Evolutionary conservation across 1,284 basidiomycete genomes (phyloP).

Genomic region (Jaminaea rosea): DNA sequence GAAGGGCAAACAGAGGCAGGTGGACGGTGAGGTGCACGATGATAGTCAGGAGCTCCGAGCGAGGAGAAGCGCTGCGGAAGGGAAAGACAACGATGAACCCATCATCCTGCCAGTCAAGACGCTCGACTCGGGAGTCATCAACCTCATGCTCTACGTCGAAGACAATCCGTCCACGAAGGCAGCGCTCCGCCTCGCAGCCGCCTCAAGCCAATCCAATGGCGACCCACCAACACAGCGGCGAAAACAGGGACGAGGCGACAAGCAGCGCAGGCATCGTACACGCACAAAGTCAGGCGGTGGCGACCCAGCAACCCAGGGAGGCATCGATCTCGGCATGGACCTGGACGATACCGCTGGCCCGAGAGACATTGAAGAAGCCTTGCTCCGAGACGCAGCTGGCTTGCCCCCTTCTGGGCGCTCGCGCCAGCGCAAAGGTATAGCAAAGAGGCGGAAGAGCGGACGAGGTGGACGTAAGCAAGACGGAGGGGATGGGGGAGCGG

Average conservation of each 20-base stretch:
- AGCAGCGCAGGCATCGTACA: neutral
- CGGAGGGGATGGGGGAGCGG: neutral
- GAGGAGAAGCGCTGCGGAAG: neutral
- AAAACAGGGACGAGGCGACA: neutral
- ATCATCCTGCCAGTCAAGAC: constrained; percentile 9
- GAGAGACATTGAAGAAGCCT: too few relatives aligned
- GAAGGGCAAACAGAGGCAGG: neutral
- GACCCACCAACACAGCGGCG: too few relatives aligned
- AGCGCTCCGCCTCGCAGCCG: neutral
- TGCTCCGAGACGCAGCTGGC: too few relatives aligned
- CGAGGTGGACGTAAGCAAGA: neutral
- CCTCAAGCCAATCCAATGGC: too few relatives aligned
- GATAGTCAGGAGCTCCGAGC: neutral
- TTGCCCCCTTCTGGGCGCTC: too few relatives aligned
- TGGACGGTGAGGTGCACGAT: neutral
- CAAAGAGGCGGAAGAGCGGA: neutral
- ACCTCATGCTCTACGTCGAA: constrained; percentile 12
- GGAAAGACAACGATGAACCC: neutral
- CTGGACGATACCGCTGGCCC: neutral
- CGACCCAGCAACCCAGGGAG: too few relatives aligned
- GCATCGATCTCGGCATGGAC: neutral
- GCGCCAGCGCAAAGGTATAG: neutral
- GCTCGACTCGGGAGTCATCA: constrained; percentile 11
- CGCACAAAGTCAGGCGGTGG: too few relatives aligned
- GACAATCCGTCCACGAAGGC: constrained; percentile 7